Evolutionary conservation across 1,284 basidiomycete species (phyloP), one percentile per base, ranked within the genome.

Genomic region (Cystobasidiaceae sp.): DNA sequence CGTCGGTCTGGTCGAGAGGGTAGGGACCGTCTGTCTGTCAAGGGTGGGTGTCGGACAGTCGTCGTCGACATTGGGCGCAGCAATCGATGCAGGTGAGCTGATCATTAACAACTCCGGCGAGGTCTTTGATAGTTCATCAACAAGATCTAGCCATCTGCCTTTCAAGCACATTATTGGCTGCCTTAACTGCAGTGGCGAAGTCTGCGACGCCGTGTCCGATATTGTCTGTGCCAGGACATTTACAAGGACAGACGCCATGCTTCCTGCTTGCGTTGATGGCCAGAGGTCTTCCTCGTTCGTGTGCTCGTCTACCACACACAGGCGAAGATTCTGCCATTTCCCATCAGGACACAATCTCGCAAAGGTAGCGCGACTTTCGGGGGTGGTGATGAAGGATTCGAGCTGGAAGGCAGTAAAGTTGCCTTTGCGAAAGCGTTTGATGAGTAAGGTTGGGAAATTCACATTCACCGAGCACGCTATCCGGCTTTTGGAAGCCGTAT

Each of bases 331-430:
- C 17, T 44, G 23, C 25, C 21, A 45, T 11, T 46, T 13, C 0
- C 28, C 34, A 5, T 44, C 28, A 34, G 48, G 32, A 21, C 41
- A 43, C 15, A 49, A 19, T 25, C 46, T 23, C 33, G 46, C 33
- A 44, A 65, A 67, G 13, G 57, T 34, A 4, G n/a, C 4, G 30
- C 70, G 68, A 56, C 73, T 72, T 7, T 55, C 51, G 11, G 70
- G 63, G 17, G 72, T 72, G 19, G 71, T 72, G 59, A 73, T 69
- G 66, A 73, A 74, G 39, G 66, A 51, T 27, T 65, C 54, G n/a
- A 74, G 65, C 25, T 56, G 28, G 56, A 74, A 74, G 21, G 62
- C 48, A 17, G 59, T 49, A 4, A 51, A 55, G 23, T 68, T 67
- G 17, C 68, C 70, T 44, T 70, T 69, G 4, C 65, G 57, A 44